These are phyloP conservation scores for Akanthomyces lecanii DNA, from an alignment of 2,329 filamentous ascomycete genomes.

Conservation along the genomic window DNA sequence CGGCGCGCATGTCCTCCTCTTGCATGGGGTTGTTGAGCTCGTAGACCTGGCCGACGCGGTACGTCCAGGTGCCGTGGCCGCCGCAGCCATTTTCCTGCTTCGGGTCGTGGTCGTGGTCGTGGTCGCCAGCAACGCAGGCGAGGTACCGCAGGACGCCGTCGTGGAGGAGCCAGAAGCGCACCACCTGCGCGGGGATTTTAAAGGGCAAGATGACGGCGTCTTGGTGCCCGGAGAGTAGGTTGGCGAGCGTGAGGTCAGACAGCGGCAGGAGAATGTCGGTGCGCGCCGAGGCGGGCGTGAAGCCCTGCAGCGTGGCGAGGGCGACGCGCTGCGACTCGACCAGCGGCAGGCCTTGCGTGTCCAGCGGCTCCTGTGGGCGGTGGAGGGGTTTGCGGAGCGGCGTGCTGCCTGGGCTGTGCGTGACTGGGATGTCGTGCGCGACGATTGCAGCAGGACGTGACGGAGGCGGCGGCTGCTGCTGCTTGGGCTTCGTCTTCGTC, in stretches of 20 bases:
- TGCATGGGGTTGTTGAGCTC: constrained; percentile 57
- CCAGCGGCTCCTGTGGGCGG: constrained; percentile 18
- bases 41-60: constrained; percentile 46
- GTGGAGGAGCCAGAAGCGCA: constrained; percentile 61
- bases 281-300: constrained; percentile 45
- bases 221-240: constrained; percentile 46
- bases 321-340: constrained; percentile 48
- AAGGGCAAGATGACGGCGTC: constrained; percentile 54
- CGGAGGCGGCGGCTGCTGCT: background rate
- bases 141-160: constrained; percentile 53
- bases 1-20: constrained; percentile 46
- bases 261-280: constrained; percentile 54
- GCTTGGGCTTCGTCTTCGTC: background rate
- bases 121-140: constrained; percentile 45
- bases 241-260: constrained; percentile 40
- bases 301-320: constrained; percentile 42
- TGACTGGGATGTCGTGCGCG: constrained; percentile 16
- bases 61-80: constrained; percentile 24
- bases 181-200: constrained; percentile 50
- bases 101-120: constrained; percentile 23
- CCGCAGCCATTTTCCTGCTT: constrained; percentile 22
- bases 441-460: background rate
- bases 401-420: background rate
- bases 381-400: constrained; percentile 28
- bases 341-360: constrained; percentile 29